Base-by-base conservation (phyloP, 345 rosid species). In the Eucalyptus pauciflora region DNA sequence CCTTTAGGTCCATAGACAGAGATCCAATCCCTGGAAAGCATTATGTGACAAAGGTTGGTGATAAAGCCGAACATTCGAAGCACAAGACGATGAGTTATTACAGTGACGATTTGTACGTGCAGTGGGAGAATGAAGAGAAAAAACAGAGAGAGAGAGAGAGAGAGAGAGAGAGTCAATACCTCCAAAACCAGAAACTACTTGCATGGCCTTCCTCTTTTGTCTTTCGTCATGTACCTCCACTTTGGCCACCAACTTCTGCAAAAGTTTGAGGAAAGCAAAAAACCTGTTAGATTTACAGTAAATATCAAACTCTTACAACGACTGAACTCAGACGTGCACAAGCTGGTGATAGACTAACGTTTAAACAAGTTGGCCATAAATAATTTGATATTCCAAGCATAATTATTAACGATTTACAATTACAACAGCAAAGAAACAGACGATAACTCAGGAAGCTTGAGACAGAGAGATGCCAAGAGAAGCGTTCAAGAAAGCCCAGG, bases 201-300 rank as follows among this genome's bases (percentile, higher is more conserved):
- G 45, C 91, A 90, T 79, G 50, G 89, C 91, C 91, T 90, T 88
- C 1, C 17, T 41, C 89, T 50, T 87, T 25, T 37, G 69, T 51
- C 83, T 90, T 6, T 60, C 48, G 33, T 64, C 85, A 60, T 6
- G 87, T 49, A 90, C 24, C 60, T 90, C 69, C 87, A 90, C 10
- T 43, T 62, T 87, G 60, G 88, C 50, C 37, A 90, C 87, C 67
- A 90, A 49, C 49, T 87, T 90, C 91, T 90, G 87, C 52, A 87
- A 37, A 27, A 45, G 22, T 15, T 7, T 31, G 54, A 43, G 29
- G 58, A 43, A 43, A 56, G n/a, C 54, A 52, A 41, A 41, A 88
- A 17, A 8, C 22, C 33, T 6, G 43, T 80, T 49, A 88, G 49
- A 79, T 22, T 17, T 54, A 7, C 43, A 37, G 4, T 46, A 85